A percentile compares a stretch with the other conserved stretches of the same genome.
Evolutionary conservation across 371 early-diverging fungal species (phyloP).

Genomic region (Actinomucor elegans): DNA sequence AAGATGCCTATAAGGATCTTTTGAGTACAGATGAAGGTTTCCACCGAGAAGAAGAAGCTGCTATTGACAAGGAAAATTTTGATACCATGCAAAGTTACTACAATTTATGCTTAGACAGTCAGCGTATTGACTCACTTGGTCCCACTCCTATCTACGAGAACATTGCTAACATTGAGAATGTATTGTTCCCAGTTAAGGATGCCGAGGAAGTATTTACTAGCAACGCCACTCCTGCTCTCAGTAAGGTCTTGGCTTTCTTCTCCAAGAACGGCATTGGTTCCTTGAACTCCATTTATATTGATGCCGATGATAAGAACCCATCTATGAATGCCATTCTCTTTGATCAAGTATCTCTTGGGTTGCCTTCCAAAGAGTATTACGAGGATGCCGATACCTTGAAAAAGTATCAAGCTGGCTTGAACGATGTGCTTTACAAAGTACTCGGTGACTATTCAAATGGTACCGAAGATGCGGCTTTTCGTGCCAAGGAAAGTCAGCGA

Average conservation of each 20-base stretch:
- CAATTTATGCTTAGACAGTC: constrained; percentile 51
- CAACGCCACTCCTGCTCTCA: background rate
- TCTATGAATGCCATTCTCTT: constrained; percentile 34
- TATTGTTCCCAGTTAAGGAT: constrained; percentile 7
- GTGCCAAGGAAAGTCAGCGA: constrained; percentile 8
- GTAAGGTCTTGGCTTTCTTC: too few species aligned
- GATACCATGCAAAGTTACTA: constrained; percentile 49
- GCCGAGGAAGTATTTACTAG: background rate
- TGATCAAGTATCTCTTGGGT: constrained; percentile 37
- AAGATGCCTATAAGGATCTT: constrained; percentile 23
- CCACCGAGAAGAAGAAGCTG: constrained; percentile 8
- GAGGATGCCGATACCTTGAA: constrained; percentile 27
- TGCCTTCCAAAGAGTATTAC: constrained; percentile 65
- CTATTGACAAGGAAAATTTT: constrained; percentile 40
- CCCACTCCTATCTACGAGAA: constrained; percentile 46
- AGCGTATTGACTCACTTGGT: constrained; percentile 38
- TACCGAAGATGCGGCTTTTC: background rate
- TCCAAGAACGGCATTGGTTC: constrained; percentile 14
- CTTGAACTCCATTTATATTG: constrained; percentile 32
- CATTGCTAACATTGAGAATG: constrained; percentile 22
- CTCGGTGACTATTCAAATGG: constrained; percentile 11
- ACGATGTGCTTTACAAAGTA: constrained; percentile 13
- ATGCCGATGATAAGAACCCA: constrained; percentile 50
- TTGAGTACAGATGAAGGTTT: constrained; percentile 6
- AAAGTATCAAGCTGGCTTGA: constrained; percentile 38